Base-by-base conservation (phyloP, 768 basidiomycete species). In the Termitomyces sp. region DNA sequence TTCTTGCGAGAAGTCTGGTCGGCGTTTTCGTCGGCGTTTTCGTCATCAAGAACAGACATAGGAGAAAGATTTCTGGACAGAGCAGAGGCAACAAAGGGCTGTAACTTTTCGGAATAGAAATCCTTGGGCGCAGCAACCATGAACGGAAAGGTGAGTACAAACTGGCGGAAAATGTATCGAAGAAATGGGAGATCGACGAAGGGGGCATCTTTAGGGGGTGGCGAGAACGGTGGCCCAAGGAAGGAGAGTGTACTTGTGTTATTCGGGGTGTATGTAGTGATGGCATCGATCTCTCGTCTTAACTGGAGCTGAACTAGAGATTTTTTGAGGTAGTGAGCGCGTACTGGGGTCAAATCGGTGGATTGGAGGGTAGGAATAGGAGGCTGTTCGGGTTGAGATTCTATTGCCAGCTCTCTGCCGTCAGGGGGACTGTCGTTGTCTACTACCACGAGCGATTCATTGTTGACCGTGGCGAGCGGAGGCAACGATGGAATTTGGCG, bases 321-420 rank as follows among this genome's bases (percentile, higher is more conserved):
- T 72, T 98, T 98, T 79, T 98, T 99, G 70, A 99, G 90, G 73
- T 99, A 99, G 69, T 99, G 97, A 4, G 95, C 94, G 44, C 95
- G 88, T 49, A 95, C 75, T 13, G 96, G 92, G 1, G 93, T 92
- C 50, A 98, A 83, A 52, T 75, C 72, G 18, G 67, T 57, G 24
- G 47, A 40, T 43, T 62, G 44, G 33, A 53, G 45, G 30, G 18
- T 14, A 6, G 38, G 13, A 20, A 40, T 35, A 58, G 53, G 48
- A 43, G 53, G 8, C 33, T 52, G 40, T 26, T 47, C 22, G n/a
- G 7, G 7, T 18, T 54, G 32, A 49, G 33, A 30, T 9, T 38
- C 22, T 28, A 22, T 4, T 49, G 52, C 28, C 22, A 46, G n/a
- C 7, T 42, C 36, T 30, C 13, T 16, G 46, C 18, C 26, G 18